These are phyloP conservation scores for Hypoxylon intermedium DNA, from an alignment of 495 filamentous ascomycete genomes.

Conservation along the genomic window DNA sequence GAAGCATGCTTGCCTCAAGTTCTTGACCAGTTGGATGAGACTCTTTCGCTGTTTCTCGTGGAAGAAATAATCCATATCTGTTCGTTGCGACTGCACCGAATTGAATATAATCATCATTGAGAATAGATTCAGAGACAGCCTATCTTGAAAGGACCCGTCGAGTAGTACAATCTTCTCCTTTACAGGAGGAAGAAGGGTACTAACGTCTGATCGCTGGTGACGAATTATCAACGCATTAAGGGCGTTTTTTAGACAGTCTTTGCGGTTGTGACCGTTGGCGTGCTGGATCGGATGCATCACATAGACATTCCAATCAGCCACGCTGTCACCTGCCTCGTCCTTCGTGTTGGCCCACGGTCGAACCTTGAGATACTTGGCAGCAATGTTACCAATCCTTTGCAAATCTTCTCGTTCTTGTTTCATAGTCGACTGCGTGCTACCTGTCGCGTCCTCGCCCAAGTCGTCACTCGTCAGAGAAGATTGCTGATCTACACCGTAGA, in stretches of 20 bases:
- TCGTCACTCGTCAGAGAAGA: slow-evolving; percentile 1
- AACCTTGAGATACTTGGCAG: slow-evolving; percentile 72
- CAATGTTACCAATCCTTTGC: slow-evolving; percentile 73
- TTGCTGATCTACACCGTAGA: slow-evolving; percentile 67
- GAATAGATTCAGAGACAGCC: slow-evolving; percentile 83
- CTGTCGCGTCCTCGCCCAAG: slow-evolving; percentile 12
- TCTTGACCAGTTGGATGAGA: slow-evolving; percentile 71
- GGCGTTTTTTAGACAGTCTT: slow-evolving; percentile 69
- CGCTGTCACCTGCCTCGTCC: slow-evolving; percentile 45
- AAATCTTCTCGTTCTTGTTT: slow-evolving; percentile 73
- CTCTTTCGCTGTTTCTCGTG: slow-evolving; percentile 71
- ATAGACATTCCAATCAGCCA: slow-evolving; percentile 74
- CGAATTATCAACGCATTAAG: slow-evolving; percentile 83
- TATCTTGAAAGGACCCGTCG: slow-evolving; percentile 83
- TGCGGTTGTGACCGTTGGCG: slow-evolving; percentile 58
- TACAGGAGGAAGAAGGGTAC: slow-evolving; percentile 69
- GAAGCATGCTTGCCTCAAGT: slow-evolving; percentile 86
- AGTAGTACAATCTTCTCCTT: slow-evolving; percentile 75
- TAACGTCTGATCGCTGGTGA: slow-evolving; percentile 73
- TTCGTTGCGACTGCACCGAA: slow-evolving; percentile 85
- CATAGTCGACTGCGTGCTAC: slow-evolving; percentile 34
- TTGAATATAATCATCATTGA: slow-evolving; percentile 81
- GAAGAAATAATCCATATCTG: slow-evolving; percentile 88
- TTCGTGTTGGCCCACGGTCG: slow-evolving; percentile 71
- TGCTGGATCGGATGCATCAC: slow-evolving; percentile 70